Evolutionary conservation across 345 rosid genomes (phyloP).

Genomic region (Ceriops zippeliana): DNA sequence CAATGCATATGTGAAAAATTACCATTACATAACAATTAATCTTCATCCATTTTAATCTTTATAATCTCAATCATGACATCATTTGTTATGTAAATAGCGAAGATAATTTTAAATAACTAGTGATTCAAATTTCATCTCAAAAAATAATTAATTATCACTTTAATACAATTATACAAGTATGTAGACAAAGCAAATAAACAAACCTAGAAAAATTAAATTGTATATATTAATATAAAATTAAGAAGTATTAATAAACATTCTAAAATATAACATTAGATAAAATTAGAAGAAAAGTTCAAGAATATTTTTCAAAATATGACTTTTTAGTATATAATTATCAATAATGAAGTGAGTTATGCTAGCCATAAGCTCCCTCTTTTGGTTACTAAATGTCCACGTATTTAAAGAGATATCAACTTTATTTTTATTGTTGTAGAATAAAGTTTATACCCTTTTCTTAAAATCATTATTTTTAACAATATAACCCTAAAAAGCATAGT

Average conservation of each 20-base stretch:
- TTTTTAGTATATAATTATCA: background rate
- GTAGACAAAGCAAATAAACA: too few species aligned
- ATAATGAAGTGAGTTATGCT: background rate
- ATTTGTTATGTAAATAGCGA: too few species aligned
- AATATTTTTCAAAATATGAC: background rate
- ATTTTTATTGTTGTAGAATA: background rate
- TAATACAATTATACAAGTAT: too few species aligned
- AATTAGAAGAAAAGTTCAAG: background rate
- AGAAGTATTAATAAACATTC: too few species aligned
- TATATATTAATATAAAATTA: too few species aligned
- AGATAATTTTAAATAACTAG: too few species aligned
- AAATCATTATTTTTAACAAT: background rate
- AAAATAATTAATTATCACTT: background rate
- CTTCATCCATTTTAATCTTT: too few species aligned
- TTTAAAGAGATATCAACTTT: background rate
- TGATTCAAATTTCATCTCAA: background rate
- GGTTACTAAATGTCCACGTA: conserved; percentile 5
- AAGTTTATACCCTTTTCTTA: background rate
- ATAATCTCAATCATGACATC: too few species aligned
- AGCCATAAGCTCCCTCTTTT: conserved; percentile 1
- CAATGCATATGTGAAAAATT: background rate
- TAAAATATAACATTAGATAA: too few species aligned
- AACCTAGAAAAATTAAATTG: too few species aligned
- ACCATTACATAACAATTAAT: too few species aligned
- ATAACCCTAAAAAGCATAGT: background rate